Evolutionary conservation across 2,329 filamentous ascomycete genomes (phyloP), one percentile per base, ranked within the genome.

Genomic region (Mollisiaceae sp.): DNA sequence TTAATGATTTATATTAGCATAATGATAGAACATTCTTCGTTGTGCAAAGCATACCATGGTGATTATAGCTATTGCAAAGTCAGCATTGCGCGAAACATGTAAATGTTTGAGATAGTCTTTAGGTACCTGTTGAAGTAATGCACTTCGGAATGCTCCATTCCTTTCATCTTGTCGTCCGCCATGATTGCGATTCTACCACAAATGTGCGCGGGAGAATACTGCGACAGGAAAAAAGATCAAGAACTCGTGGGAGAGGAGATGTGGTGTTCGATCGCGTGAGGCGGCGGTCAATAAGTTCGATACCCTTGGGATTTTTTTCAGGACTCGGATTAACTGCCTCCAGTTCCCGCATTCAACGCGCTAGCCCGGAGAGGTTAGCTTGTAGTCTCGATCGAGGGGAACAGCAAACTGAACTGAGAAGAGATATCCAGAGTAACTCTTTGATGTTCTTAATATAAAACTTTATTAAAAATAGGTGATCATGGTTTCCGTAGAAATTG

Each of bases 101-200:
- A 8, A 57, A 18, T 24, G 57, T 43, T 55, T 15, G 27, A 9
- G 15, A 4, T 14, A 59, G 0, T 39, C 71, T 75, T 70, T 82
- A 32, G 27, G 27, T 32, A 96, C 94, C 93, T 97, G 83, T 97
- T 98, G 84, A 98, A 98, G 85, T 98, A 99, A 81, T 98, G 95
- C 80, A 96, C 93, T 85, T 99, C 95, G 70, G 94, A 95, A 66
- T 75, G 75, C 56, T 75, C 75, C 75, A 77, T 74, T 70, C 73
- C 74, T 65, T 73, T 73, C 72, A 76, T 71, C 79, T 83, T 82
- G 77, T 85, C 78, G 81, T 89, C 86, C 58, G 86, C 86, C 75
- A 77, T 76, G 67, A 69, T 75, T 67, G 67, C 68, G 62, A 35
- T 41, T 50, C 50, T 60, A 41, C 57, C 35, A 27, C 52, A 62